phyloP scores from a whole-genome alignment of 192 early-diverging fungal genomes.

The Dissophora ornata region DNA sequence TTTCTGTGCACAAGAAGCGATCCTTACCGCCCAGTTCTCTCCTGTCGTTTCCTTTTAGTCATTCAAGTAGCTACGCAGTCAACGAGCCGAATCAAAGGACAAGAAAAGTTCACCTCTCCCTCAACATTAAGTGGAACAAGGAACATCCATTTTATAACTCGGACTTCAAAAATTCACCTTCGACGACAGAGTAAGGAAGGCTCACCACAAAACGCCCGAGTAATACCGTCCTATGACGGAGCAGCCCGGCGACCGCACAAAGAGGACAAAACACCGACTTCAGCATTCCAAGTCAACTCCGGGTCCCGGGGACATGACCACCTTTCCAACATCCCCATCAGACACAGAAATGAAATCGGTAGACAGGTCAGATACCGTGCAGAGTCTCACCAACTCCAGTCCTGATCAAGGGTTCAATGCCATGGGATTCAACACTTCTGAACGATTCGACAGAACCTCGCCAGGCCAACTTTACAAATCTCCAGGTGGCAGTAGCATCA shows the following conservation, averaged over 20 bases:
- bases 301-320: constrained; percentile 10
- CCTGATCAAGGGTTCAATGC: background rate
- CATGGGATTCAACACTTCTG: background rate
- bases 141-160: too few relatives aligned
- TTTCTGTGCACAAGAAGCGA: too few relatives aligned
- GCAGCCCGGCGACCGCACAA: constrained; percentile 12
- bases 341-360: constrained; percentile 2
- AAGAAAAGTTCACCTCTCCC: too few relatives aligned
- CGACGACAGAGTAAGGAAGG: background rate
- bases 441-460: background rate
- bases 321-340: background rate
- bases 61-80: too few relatives aligned
- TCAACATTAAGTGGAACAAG: too few relatives aligned
- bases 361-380: constrained; percentile 1
- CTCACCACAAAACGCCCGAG: background rate
- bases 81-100: too few relatives aligned
- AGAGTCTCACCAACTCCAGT: background rate
- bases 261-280: constrained; percentile 24
- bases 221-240: constrained; percentile 19
- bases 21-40: too few relatives aligned
- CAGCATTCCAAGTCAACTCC: background rate
- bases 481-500: background rate
- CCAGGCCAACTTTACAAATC: background rate
- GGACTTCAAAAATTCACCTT: background rate
- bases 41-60: too few relatives aligned